These are phyloP conservation scores for button mushroom (Agaricus bisporus) DNA, from an alignment of 768 basidiomycete species.

Conservation along the genomic window DNA sequence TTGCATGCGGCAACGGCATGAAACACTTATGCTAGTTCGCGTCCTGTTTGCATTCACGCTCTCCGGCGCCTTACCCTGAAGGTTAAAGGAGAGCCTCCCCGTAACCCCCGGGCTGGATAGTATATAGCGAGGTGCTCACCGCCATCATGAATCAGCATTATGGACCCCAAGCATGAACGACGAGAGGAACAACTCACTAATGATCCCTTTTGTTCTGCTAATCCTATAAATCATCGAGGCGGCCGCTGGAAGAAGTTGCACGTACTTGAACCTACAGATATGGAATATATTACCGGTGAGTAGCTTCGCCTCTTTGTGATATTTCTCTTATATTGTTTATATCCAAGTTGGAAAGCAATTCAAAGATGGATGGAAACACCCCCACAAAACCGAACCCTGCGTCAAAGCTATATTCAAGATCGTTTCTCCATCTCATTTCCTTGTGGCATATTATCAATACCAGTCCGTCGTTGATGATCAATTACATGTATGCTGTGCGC, in stretches of 20 bases:
- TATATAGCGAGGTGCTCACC: neutral
- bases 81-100: neutral
- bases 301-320: constrained; percentile 1
- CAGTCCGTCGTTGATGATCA: constrained; percentile 25
- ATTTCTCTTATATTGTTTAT: neutral
- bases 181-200: constrained; percentile 17
- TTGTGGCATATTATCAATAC: constrained; percentile 41
- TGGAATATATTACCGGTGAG: constrained; percentile 37
- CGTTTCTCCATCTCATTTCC: constrained; percentile 34
- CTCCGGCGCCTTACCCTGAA: neutral
- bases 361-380: constrained; percentile 49
- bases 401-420: constrained; percentile 48
- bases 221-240: constrained; percentile 33
- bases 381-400: constrained; percentile 42
- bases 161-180: neutral
- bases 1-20: neutral
- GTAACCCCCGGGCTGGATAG: neutral
- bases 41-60: neutral
- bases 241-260: constrained; percentile 38
- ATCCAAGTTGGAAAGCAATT: constrained; percentile 44
- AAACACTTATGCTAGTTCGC: neutral
- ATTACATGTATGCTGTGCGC: neutral
- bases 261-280: constrained; percentile 27
- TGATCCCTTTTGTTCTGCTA: constrained; percentile 38
- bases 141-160: neutral